Evolutionary conservation across 257 asterid species (phyloP), one percentile per base, ranked within the genome.

Genomic region (Lantana camara): DNA sequence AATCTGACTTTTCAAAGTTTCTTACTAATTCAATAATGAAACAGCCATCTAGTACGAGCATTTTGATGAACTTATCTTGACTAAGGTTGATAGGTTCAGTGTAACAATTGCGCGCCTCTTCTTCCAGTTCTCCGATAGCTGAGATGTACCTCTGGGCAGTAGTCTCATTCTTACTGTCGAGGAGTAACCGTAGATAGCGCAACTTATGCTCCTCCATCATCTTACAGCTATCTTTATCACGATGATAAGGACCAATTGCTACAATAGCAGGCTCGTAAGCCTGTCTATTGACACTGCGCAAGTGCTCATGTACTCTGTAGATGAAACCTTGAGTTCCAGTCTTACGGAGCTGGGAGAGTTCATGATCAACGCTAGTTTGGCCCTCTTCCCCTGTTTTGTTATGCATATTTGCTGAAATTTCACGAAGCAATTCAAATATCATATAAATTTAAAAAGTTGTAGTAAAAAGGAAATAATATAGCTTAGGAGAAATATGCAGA

Each of bases 11-110:
- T 5, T 15, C 16, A 44, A 2, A 14, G n/a, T 37, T 20, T 29
- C 0, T 15, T 4, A 27, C 15, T 44, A 61, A 14, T 7, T 61
- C 32, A 45, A 61, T 46, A 9, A 62, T 62, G 46, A 62, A 62
- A 32, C 67, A 62, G 2, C 46, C 56, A 45, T 62, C 67, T 0
- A 62, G 47, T 16, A 62, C 57, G 1, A 62, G 35, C 68, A 62
- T 62, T 11, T 62, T 19, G 9, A 21, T 17, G 8, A 62, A 62
- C 47, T 62, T 0, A 2, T 17, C 20, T 30, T 17, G 0, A 1
- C 5, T 10, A 6, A 30, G 68, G 57, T 5, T 20, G 17, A 47
- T 12, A 15, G 68, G 35, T 13, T 62, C 68, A 0, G 22, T 47
- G 2, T 62, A 62, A 10, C 57, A 46, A 7, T 30, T 27, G 35